Percentiles rank a stretch among this genome's conserved stretches.
Evolutionary conservation across 306 rosid species (phyloP).

Genomic region (Prunus mongolica): DNA sequence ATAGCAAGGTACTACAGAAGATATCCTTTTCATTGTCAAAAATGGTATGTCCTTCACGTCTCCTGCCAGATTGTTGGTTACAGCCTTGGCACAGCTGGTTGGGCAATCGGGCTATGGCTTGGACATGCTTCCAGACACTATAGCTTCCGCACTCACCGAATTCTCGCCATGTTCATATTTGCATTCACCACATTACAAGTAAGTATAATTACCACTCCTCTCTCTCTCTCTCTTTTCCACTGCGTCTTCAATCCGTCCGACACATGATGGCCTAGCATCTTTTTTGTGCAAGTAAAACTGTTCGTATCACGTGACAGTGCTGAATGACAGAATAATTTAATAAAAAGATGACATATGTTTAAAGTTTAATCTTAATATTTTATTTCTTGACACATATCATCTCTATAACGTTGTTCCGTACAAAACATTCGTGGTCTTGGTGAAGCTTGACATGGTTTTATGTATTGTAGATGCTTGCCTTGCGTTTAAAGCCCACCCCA

Average conservation of each 20-base stretch:
- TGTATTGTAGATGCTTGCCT: slow-evolving; percentile 56
- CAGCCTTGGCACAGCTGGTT: slow-evolving; percentile 49
- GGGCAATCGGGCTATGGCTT: slow-evolving; percentile 69
- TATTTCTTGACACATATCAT: background rate
- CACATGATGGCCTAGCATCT: no score
- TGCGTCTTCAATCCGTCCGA: no score
- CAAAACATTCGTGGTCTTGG: no score
- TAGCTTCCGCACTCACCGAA: slow-evolving; percentile 47
- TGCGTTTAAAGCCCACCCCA: slow-evolving; percentile 36
- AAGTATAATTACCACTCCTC: background rate
- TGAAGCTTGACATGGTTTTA: background rate
- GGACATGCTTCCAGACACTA: slow-evolving; percentile 58
- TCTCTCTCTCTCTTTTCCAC: background rate
- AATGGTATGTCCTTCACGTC: slow-evolving; percentile 35
- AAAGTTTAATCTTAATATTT: background rate
- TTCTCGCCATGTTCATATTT: slow-evolving; percentile 56
- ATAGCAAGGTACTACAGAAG: slow-evolving; percentile 54
- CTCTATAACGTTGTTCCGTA: background rate
- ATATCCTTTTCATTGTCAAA: slow-evolving; percentile 6
- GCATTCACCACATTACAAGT: slow-evolving; percentile 64
- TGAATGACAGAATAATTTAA: background rate
- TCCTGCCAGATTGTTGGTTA: slow-evolving; percentile 49
- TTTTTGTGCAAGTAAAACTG: background rate
- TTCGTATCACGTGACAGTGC: accelerated
- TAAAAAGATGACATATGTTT: background rate